phyloP scores from a whole-genome alignment of 768 basidiomycete species.

The Phaeotremella skinneri region DNA sequence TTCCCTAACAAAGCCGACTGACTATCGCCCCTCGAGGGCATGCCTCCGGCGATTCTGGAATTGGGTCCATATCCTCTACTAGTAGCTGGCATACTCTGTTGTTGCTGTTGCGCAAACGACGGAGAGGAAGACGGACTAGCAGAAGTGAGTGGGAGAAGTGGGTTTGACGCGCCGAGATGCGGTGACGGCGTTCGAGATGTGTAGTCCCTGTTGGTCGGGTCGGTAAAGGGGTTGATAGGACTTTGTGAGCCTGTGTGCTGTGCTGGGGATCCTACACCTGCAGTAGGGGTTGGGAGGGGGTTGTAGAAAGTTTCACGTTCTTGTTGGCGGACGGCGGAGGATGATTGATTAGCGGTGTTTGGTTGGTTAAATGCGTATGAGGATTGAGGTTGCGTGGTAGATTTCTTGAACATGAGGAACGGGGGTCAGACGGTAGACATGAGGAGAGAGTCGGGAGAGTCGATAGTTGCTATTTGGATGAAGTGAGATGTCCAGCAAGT shows the following conservation, averaged over 20 bases:
- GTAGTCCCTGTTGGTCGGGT: background rate
- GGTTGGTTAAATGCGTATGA: constrained; percentile 22
- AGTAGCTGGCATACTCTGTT: constrained; percentile 3
- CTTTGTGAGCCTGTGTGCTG: background rate
- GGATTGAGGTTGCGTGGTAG: background rate
- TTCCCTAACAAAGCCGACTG: constrained; percentile 17
- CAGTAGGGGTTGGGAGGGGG: constrained; percentile 16
- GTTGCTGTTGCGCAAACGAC: too few relatives aligned
- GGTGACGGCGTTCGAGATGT: constrained; percentile 5
- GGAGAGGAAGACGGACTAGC: background rate
- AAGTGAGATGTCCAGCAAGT: too few relatives aligned
- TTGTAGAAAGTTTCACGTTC: constrained; percentile 26
- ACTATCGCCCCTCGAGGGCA: constrained; percentile 21
- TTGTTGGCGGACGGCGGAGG: constrained; percentile 5
- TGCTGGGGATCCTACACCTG: too few relatives aligned
- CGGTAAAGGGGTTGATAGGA: constrained; percentile 1
- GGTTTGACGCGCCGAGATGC: constrained; percentile 1
- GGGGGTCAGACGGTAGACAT: too few relatives aligned
- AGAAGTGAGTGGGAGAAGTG: constrained; percentile 3
- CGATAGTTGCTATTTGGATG: too few relatives aligned
- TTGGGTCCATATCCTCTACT: constrained; percentile 8
- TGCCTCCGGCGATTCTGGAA: constrained; percentile 12
- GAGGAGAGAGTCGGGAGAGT: too few relatives aligned
- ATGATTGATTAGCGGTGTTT: constrained; percentile 14
- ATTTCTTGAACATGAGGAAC: constrained; percentile 1